Evolutionary conservation across 768 basidiomycete genomes (phyloP), one percentile per base, ranked within the genome.

Genomic region (Pulveroboletus sp.): DNA sequence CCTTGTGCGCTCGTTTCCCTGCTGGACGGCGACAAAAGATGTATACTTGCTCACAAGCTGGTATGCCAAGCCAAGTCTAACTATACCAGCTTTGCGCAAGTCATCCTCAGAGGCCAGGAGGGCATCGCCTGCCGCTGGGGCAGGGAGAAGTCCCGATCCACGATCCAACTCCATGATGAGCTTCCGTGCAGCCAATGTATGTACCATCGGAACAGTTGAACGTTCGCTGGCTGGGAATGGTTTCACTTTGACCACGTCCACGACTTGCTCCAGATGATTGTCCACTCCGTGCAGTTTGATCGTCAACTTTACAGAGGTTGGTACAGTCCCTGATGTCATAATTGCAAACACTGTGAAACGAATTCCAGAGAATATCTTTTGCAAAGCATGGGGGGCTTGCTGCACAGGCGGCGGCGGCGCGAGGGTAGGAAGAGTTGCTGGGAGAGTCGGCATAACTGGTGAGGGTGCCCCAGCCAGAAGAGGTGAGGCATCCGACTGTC

Each of bases 1-100:
- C 43, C 65, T 56, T 26, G 11, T 26, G 29, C 24, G 49, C 40
- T 58, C 68, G 3, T 46, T 57, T n/a, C 66, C 70, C 31, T 51
- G 58, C 47, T 79, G 76, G 2, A 79, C 67, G 1, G 79, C 82
- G 37, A 85, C 67, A 55, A 83, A 85, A 2, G 79, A 80, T 0
- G 82, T 85, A 50, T 76, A 62, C 34, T 59, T 57, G 60, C 76
- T 83, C 1, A 71, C 74, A 36, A 85, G 70, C 48, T 76, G 75
- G 52, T 83, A 83, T 26, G 62, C 63, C 50, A 72, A 63, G 6
- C 79, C 82, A 2, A 83, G 69, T 31, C 72, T 69, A 11, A 81
- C 60, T 26, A 82, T 78, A 2, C 71, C 69, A 4, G 74, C 75
- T 59, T 69, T 75, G 22, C 68, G 68, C 24, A 73, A 58, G 20